A percentile compares a stretch with the other conserved stretches of the same genome.
These are phyloP conservation scores for Zygosaccharomyces bisporus DNA, from an alignment of 805 yeast species.

Conservation along the genomic window DNA sequence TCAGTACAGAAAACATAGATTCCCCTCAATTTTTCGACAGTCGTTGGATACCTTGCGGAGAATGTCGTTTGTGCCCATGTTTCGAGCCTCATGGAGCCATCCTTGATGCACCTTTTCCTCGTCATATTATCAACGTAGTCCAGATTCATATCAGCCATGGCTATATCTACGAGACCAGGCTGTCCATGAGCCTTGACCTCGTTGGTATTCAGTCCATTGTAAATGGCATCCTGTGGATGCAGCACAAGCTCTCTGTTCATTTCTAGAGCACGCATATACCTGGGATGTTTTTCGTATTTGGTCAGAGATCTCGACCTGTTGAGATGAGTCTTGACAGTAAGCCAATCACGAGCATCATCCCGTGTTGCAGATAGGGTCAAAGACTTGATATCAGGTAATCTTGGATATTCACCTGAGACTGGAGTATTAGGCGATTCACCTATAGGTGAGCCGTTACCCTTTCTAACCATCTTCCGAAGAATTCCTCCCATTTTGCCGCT, in stretches of 20 bases:
- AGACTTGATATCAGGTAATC: constrained; percentile 29
- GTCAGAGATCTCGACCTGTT: constrained; percentile 71
- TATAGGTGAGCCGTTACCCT: constrained; percentile 26
- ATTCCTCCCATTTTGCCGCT: constrained; percentile 33
- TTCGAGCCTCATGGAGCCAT: constrained; percentile 47
- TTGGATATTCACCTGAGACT: constrained; percentile 25
- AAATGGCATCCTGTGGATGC: constrained; percentile 54
- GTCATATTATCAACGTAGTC: constrained; percentile 45
- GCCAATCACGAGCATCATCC: constrained; percentile 46
- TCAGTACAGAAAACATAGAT: constrained; percentile 59
- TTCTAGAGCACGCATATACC: constrained; percentile 62
- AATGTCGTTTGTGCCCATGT: constrained; percentile 52
- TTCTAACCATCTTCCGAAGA: constrained; percentile 33
- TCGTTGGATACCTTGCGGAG: constrained; percentile 48
- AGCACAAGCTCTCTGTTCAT: constrained; percentile 58
- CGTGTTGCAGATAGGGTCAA: constrained; percentile 32
- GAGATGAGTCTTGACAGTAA: constrained; percentile 54
- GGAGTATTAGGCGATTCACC: constrained; percentile 22
- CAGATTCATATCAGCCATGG: constrained; percentile 32
- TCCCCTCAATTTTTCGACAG: constrained; percentile 62
- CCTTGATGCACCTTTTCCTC: constrained; percentile 36
- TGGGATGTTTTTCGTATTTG: constrained; percentile 59
- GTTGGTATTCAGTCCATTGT: constrained; percentile 45
- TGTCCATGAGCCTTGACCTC: constrained; percentile 39
- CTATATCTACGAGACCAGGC: constrained; percentile 32